phyloP scores from a whole-genome alignment of 2,329 filamentous ascomycete genomes.

The Colletotrichum sp. region DNA sequence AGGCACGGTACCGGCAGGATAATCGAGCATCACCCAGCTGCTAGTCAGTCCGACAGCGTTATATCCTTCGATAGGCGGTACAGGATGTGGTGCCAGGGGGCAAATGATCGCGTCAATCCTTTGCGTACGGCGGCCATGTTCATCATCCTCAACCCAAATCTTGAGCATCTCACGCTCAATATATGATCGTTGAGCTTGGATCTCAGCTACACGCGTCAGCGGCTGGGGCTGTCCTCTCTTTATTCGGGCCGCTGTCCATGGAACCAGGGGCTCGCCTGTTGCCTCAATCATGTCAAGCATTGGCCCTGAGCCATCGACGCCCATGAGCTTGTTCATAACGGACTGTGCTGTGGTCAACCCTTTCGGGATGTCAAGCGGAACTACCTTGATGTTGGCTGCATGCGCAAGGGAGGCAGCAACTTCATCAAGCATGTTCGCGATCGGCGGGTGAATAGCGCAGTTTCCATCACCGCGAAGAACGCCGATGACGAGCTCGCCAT shows the following conservation, averaged over 20 bases:
- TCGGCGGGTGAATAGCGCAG: neutral
- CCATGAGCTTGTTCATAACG: slow-evolving; percentile 17
- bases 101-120: slow-evolving; percentile 58
- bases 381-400: neutral
- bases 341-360: slow-evolving; percentile 2
- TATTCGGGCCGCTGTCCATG: slow-evolving; percentile 4
- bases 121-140: neutral
- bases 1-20: slow-evolving; percentile 37
- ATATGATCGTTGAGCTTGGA: slow-evolving; percentile 2
- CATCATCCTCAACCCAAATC: slow-evolving; percentile 9
- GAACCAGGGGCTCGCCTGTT: slow-evolving; percentile 2
- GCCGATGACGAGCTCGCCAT: slow-evolving; percentile 4
- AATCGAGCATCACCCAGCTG: slow-evolving; percentile 41
- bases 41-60: slow-evolving; percentile 32
- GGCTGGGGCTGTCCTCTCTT: neutral
- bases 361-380: neutral
- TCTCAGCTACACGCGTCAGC: neutral
- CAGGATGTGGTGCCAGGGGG: slow-evolving; percentile 64
- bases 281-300: slow-evolving; percentile 11
- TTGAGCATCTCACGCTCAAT: slow-evolving; percentile 10
- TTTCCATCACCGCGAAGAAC: slow-evolving; percentile 10
- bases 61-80: slow-evolving; percentile 46
- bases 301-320: neutral
- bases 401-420: neutral
- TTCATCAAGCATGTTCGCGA: slow-evolving; percentile 8